Evolutionary conservation across 108 stramenopile genomes (phyloP), one percentile per base, ranked within the genome.

Genomic region (Licmophora abbreviata): DNA sequence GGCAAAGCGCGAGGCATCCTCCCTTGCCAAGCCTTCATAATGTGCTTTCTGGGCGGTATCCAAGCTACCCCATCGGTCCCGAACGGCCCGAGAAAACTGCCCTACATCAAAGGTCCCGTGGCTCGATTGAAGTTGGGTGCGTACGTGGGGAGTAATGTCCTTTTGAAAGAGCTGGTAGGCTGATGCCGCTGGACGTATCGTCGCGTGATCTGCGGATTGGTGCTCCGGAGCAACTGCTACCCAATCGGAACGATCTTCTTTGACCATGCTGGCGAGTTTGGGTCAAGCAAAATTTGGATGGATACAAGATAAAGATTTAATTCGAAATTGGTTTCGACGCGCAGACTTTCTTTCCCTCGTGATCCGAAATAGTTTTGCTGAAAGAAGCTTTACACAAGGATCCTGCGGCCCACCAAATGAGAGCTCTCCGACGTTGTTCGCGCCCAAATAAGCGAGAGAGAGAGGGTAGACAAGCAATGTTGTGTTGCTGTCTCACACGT

Each of bases 201-300:
- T 62, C n/a, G n/a, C n/a, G n/a, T n/a, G n/a, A 21, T 61, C 48
- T 27, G 64, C 60, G 15, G 55, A 12, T 15, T 23, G 49, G n/a
- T 29, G 35, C 53, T 91, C 82, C 24, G 84, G 81, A 18, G 73
- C 73, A 32, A 91, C 88, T 21, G 88, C 88, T 40, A 91, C 88
- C 84, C 88, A 91, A 45, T 56, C 57, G 17, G 79, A 80, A 26
- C 84, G 76, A 59, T 85, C 76, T 68, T 89, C 88, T 51, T 80
- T 84, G 35, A 59, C 71, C 79, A 85, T 81, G 9, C 20, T 48
- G 43, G n/a, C n/a, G n/a, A n/a, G n/a, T n/a, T n/a, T n/a, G n/a
- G n/a, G n/a, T n/a, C n/a, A n/a, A n/a, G n/a, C n/a, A n/a, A n/a
- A n/a, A n/a, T n/a, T n/a, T n/a, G n/a, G n/a, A n/a, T n/a, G n/a